Evolutionary conservation across 2,329 filamentous ascomycete genomes (phyloP).

Genomic region (Hymenotorrendiella dingleyae): DNA sequence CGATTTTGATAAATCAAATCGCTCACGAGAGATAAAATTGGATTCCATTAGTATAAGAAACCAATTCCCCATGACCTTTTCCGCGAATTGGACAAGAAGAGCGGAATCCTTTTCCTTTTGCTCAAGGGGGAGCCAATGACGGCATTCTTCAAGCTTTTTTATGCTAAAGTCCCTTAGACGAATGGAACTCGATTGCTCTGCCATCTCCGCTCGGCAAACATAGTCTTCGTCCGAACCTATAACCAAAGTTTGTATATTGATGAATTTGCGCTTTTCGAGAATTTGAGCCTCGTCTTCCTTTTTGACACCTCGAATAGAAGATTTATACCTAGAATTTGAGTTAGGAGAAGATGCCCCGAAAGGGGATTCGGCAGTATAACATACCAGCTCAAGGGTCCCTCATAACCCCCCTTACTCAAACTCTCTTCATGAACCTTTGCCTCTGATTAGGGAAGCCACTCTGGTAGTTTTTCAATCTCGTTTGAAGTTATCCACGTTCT

Average conservation of each 20-base stretch:
- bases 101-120: background rate
- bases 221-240: background rate
- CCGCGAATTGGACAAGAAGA: background rate
- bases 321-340: background rate
- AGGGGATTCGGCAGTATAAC: background rate
- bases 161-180: background rate
- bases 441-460: background rate
- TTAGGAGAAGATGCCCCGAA: background rate
- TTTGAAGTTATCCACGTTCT: background rate
- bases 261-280: background rate
- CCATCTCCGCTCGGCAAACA: background rate
- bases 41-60: no score
- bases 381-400: slow-evolving; percentile 1
- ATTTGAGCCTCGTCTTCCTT: background rate
- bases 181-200: background rate
- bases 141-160: background rate
- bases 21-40: no score
- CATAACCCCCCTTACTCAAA: background rate
- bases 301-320: background rate
- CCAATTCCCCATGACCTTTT: background rate
- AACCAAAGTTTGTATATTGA: background rate
- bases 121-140: slow-evolving; percentile 2
- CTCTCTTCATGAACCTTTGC: background rate
- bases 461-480: background rate
- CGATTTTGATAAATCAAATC: no score